Evolutionary conservation across 108 stramenopile species (phyloP), one percentile per base, ranked within the genome.

Genomic region (Cyclostephanos invisitatus): DNA sequence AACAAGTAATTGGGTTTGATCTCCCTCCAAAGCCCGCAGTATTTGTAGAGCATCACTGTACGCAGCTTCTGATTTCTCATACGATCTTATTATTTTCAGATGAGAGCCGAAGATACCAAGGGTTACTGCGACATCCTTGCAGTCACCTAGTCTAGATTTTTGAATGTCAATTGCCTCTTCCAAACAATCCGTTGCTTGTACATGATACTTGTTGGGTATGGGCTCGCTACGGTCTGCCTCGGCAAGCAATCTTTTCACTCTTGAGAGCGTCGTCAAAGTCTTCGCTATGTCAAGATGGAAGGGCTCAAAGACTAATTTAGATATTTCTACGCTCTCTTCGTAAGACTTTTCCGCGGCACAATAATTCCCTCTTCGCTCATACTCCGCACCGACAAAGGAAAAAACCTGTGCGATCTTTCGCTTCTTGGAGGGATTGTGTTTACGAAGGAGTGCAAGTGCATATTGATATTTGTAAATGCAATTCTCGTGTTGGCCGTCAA

Each of bases 161-260:
- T 86, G 74, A 59, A 92, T 89, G 53, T 88, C 84, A 17, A 89
- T 71, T 2, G 91, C 87, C 58, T 92, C 88, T 46, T 89, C 87
- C 21, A 89, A 68, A 65, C 88, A 88, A 42, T 77, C 72, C 4
- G 85, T 78, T 14, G 91, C 88, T 65, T 80, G 74, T 24, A 74
- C 84, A n/a, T 81, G 53, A 12, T 87, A 84, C 48, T 81, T 73
- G n/a, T 24, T 24, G 24, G 24, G 24, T 53, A 24, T 7, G 6
- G 51, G 20, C 22, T 53, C 51, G 7, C n/a, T 18, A 21, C 14
- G 7, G 22, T 50, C 32, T 62, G 61, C 67, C 60, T 68, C 61
- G 20, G 37, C 67, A 18, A 46, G n/a, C 8, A 62, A 28, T 37
- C 25, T 47, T 54, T 68, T 55, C 17, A 68, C 55, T 36, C 67